Conservation (phyloP, 768 basidiomycete genomes). For the Boletus rex-veris region DNA sequence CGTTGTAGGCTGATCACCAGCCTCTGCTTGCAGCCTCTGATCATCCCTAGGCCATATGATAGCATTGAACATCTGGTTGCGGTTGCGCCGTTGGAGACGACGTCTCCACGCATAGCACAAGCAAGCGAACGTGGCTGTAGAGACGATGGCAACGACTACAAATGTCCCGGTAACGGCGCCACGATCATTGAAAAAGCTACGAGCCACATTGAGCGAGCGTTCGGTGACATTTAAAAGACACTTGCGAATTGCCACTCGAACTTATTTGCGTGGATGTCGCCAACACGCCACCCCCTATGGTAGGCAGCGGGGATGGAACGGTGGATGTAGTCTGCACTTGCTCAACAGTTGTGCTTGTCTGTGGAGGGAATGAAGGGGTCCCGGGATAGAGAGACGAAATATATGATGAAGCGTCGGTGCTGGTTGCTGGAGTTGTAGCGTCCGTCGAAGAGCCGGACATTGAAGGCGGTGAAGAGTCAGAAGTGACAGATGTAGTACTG, state of each 20-base stretch:
- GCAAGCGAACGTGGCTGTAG: slow-evolving; percentile 44
- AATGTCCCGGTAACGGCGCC: slow-evolving; percentile 75
- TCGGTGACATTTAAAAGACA: slow-evolving; percentile 1
- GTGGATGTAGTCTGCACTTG: slow-evolving; percentile 43
- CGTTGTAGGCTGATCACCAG: slow-evolving; percentile 36
- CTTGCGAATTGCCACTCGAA: slow-evolving; percentile 24
- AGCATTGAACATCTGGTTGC: slow-evolving; percentile 35
- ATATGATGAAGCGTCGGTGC: neutral
- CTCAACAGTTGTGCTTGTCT: slow-evolving; percentile 39
- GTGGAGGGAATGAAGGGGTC: slow-evolving; percentile 14
- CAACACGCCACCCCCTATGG: slow-evolving; percentile 35
- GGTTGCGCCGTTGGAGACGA: slow-evolving; percentile 39
- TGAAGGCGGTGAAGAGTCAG: slow-evolving; percentile 1
- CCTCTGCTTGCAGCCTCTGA: slow-evolving; percentile 18
- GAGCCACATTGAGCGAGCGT: slow-evolving; percentile 4
- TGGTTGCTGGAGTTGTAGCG: neutral
- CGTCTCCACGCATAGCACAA: slow-evolving; percentile 36
- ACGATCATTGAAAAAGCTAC: slow-evolving; percentile 62
- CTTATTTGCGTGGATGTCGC: slow-evolving; percentile 45
- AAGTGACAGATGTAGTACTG: neutral
- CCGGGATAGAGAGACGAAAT: neutral
- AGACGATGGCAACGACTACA: slow-evolving; percentile 57
- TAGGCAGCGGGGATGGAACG: slow-evolving; percentile 37
- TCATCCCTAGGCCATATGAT: slow-evolving; percentile 34
- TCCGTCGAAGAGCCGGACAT: neutral